Conservation (phyloP, 805 yeast genomes). For the Metschnikowia bowlesiae region DNA sequence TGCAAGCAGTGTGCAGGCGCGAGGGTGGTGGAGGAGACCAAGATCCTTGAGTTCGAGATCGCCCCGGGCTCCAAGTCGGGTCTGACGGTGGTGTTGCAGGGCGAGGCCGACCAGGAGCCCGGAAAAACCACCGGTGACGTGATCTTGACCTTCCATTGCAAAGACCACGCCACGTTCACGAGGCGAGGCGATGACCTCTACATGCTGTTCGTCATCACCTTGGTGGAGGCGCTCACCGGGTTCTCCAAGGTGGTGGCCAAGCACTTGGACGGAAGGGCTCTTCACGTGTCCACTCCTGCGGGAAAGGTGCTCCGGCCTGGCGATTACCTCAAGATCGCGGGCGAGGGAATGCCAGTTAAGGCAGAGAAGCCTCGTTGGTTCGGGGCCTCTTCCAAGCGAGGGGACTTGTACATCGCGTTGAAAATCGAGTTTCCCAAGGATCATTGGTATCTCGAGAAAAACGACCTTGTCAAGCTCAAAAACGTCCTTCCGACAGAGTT, state of each 20-base stretch:
- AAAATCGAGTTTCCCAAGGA: constrained; percentile 79
- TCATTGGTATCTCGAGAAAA: constrained; percentile 75
- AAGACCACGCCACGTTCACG: constrained; percentile 45
- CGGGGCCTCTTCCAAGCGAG: constrained; percentile 33
- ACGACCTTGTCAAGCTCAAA: constrained; percentile 53
- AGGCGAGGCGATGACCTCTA: constrained; percentile 64
- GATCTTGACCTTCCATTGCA: constrained; percentile 53
- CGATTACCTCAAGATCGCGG: constrained; percentile 55
- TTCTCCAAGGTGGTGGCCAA: constrained; percentile 59
- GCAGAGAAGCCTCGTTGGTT: constrained; percentile 19
- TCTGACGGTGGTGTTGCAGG: constrained; percentile 56
- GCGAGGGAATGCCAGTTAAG: constrained; percentile 81
- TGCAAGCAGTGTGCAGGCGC: constrained; percentile 76
- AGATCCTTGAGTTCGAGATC: constrained; percentile 71
- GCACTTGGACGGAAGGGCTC: constrained; percentile 76
- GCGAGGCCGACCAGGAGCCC: constrained; percentile 74
- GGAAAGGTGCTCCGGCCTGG: constrained; percentile 84
- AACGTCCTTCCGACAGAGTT: constrained; percentile 49
- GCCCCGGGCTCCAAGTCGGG: constrained; percentile 64
- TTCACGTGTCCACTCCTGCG: constrained; percentile 58
- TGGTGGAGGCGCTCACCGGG: constrained; percentile 84
- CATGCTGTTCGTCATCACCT: constrained; percentile 54
- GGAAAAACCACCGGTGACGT: constrained; percentile 78
- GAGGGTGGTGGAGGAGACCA: constrained; percentile 57
- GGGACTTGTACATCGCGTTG: constrained; percentile 69